Base-by-base conservation (phyloP, 1,139 yeast species). In the Schwanniomyces etchellsii region DNA sequence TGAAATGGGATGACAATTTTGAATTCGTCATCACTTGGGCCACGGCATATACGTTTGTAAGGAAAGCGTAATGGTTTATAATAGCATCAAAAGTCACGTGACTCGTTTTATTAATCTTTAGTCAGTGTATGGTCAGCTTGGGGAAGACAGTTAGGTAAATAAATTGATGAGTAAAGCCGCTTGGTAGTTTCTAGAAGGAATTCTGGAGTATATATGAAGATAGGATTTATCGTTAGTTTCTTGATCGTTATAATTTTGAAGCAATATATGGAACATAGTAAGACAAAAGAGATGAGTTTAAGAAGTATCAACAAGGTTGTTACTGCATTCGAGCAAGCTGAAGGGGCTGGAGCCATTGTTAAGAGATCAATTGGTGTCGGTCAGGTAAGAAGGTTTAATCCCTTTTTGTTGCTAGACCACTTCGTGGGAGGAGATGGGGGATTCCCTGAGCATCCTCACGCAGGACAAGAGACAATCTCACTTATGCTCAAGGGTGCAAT, bases 401-500 rank as follows among this genome's bases (percentile, higher is more conserved):
- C 96, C 4, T 88, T 88, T 51, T 63, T 88, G 37, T 70, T 88
- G 81, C 66, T 85, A 31, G 96, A 88, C 50, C 94, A 86, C 50
- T 85, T 86, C 54, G 39, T 51, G n/a, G 50, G 55, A 31, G 40
- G 49, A 6, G 66, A 63, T 9, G 84, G 85, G n/a, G 93, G 93
- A 0, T 86, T 86, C 61, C 95, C 95, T 4, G 91, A 84, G 45
- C 96, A 88, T 52, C 96, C 96, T 16, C 96, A 88, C 55, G 73
- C 85, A 37, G 95, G 95, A 18, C 93, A 84, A 57, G 95, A 85
- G 55, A 88, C 96, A 17, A 77, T 88, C 38, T 81, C 95, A 3
- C 75, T 80, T 45, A 61, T 88, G 34, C 57, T 79, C 36, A 67
- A 75, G 34, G 96, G 96, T 29, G 78, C 76, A 35, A 64, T 88